Percentiles rank a stretch among this genome's conserved stretches.
Evolutionary conservation across 805 yeast genomes (phyloP).

Genomic region (Yamadazyma scolyti): DNA sequence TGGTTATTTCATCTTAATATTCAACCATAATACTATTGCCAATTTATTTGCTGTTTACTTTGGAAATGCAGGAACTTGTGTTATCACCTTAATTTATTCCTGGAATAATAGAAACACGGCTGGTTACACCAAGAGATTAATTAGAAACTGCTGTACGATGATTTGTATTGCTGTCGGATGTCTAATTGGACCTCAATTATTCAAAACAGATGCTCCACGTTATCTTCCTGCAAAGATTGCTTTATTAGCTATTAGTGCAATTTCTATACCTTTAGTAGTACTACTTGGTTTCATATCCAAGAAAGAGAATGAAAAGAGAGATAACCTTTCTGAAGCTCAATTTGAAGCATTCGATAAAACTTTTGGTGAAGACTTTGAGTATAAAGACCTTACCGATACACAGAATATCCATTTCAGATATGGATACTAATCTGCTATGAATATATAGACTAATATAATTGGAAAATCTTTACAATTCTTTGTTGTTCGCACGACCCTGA

Average conservation of each 20-base stretch:
- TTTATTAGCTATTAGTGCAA: slow-evolving; percentile 47
- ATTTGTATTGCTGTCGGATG: slow-evolving; percentile 68
- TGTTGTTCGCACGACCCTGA: too few species aligned
- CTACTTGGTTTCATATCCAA: slow-evolving; percentile 41
- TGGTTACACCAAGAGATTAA: slow-evolving; percentile 71
- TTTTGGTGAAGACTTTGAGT: slow-evolving; percentile 37
- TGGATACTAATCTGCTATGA: slow-evolving; percentile 27
- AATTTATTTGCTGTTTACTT: slow-evolving; percentile 48
- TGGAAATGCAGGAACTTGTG: slow-evolving; percentile 53
- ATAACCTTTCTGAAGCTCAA: slow-evolving; percentile 17
- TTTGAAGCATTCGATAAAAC: slow-evolving; percentile 13
- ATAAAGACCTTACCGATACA: slow-evolving; percentile 56
- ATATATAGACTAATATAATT: too few species aligned
- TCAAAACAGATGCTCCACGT: slow-evolving; percentile 49
- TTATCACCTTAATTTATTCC: slow-evolving; percentile 54
- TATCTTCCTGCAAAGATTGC: slow-evolving; percentile 60
- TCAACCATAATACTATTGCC: slow-evolving; percentile 37
- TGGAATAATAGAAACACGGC: slow-evolving; percentile 66
- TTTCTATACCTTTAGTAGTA: slow-evolving; percentile 40
- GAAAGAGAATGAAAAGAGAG: slow-evolving; percentile 51
- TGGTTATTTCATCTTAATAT: slow-evolving; percentile 41
- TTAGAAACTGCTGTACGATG: slow-evolving; percentile 54
- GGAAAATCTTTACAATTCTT: too few species aligned
- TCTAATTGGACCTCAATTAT: slow-evolving; percentile 65
- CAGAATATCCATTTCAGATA: slow-evolving; percentile 59